Percentiles rank a stretch among this genome's conserved stretches.
phyloP scores from a whole-genome alignment of 208 protist genomes.

The Leishmania aethiopica region DNA sequence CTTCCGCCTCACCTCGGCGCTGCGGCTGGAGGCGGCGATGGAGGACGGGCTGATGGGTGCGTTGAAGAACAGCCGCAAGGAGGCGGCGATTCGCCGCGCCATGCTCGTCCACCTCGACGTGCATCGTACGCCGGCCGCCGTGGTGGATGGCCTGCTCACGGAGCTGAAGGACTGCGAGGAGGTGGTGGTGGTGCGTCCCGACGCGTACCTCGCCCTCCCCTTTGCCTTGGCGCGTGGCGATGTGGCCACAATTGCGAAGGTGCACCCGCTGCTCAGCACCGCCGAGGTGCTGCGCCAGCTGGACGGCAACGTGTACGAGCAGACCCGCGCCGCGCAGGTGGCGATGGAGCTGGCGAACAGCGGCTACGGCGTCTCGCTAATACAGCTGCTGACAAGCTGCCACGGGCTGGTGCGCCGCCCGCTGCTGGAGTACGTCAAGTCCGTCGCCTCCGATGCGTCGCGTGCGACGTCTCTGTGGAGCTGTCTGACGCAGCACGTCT shows the following conservation, averaged over 20 bases:
- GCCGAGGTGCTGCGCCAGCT: conserved; percentile 74
- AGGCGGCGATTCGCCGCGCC: conserved; percentile 59
- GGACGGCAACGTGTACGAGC: conserved; percentile 44
- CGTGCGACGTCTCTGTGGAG: conserved; percentile 64
- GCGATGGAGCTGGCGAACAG: conserved; percentile 59
- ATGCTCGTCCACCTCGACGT: conserved; percentile 67
- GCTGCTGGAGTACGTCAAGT: conserved; percentile 34
- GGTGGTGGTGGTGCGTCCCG: conserved; percentile 76
- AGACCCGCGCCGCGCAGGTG: conserved; percentile 50
- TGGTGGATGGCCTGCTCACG: conserved; percentile 42
- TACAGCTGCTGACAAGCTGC: conserved; percentile 73
- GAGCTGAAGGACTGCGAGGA: conserved; percentile 73
- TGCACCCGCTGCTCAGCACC: conserved; percentile 43
- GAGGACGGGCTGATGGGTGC: conserved; percentile 54
- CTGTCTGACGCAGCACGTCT: conserved; percentile 56
- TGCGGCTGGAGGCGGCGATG: conserved; percentile 50
- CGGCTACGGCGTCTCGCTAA: conserved; percentile 52
- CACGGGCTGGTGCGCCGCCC: conserved; percentile 58
- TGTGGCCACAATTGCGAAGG: conserved; percentile 21
- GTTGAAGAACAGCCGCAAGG: conserved; percentile 57
- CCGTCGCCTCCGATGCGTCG: conserved; percentile 33
- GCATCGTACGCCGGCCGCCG: conserved; percentile 34
- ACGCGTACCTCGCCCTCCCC: conserved; percentile 78
- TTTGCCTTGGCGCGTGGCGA: conserved; percentile 35
- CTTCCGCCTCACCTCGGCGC: conserved; percentile 54